phyloP scores from a whole-genome alignment of 2,329 filamentous ascomycete species.

The Colletotrichum liriopes region DNA sequence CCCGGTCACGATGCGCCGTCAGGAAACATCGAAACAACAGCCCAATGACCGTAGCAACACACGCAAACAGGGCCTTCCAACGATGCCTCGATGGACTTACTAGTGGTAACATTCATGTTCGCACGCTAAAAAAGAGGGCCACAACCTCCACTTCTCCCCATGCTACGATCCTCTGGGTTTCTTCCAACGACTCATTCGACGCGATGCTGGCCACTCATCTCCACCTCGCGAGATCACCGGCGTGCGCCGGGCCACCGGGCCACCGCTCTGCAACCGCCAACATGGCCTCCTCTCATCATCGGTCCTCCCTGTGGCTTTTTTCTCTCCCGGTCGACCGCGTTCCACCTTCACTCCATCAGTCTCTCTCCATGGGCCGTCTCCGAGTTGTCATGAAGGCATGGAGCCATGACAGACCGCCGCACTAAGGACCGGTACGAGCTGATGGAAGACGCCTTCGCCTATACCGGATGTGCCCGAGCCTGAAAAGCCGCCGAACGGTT shows the following conservation, averaged over 20 bases:
- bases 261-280: not conserved
- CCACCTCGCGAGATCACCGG: conserved; percentile 28
- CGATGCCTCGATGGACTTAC: not conserved
- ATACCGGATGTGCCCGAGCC: not conserved
- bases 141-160: conserved; percentile 1
- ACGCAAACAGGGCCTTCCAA: not conserved
- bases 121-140: not conserved
- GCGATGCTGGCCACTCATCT: not conserved
- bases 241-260: not conserved
- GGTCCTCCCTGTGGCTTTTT: not conserved
- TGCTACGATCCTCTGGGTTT: conserved; percentile 10
- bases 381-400: not conserved
- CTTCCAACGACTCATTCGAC: not conserved
- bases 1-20: not conserved
- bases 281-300: not conserved
- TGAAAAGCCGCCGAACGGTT: not conserved
- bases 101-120: no score
- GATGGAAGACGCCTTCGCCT: conserved; percentile 3
- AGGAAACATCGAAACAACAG: conserved; percentile 21
- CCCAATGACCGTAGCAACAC: conserved; percentile 20
- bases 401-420: not conserved
- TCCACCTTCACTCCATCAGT: not conserved
- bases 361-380: not conserved
- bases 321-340: not conserved
- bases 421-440: conserved; percentile 21